A percentile compares a stretch with the other conserved stretches of the same genome.
These are phyloP conservation scores for Aaosphaeria pasadenensis DNA, from an alignment of 2,329 filamentous ascomycete genomes.

Conservation along the genomic window DNA sequence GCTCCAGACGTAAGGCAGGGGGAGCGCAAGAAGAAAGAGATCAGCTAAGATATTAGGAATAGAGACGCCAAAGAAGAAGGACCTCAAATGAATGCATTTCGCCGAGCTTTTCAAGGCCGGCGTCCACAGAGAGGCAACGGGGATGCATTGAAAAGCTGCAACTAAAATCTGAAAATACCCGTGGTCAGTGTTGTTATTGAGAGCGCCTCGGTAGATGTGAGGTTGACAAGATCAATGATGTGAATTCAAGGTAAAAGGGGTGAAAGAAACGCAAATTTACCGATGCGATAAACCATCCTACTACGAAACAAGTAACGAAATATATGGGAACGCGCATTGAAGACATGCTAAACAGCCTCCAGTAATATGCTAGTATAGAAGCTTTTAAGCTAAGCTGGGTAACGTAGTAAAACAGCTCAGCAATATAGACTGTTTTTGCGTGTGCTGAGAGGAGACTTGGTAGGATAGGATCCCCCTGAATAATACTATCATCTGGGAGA, in stretches of 20 bases:
- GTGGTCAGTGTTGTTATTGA: background rate
- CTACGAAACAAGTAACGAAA: slow-evolving; percentile 7
- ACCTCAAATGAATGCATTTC: slow-evolving; percentile 15
- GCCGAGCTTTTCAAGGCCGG: background rate
- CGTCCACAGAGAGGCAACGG: slow-evolving; percentile 15
- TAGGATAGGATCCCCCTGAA: background rate
- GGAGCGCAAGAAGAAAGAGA: slow-evolving; percentile 18
- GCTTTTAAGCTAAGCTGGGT: slow-evolving; percentile 17
- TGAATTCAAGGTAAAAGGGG: background rate
- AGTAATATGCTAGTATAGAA: slow-evolving; percentile 23
- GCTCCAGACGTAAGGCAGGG: slow-evolving; percentile 21
- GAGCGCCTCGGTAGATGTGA: background rate
- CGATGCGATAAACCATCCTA: slow-evolving; percentile 16
- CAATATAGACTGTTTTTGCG: slow-evolving; percentile 11
- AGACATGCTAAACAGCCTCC: slow-evolving; percentile 20
- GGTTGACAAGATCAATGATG: background rate
- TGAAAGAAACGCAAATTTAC: slow-evolving; percentile 7
- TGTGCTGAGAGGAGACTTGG: background rate
- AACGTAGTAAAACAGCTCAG: slow-evolving; percentile 16
- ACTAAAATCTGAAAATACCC: slow-evolving; percentile 9
- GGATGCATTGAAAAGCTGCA: slow-evolving; percentile 17
- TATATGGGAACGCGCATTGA: slow-evolving; percentile 6
- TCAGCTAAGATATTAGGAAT: slow-evolving; percentile 24
- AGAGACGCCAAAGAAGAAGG: slow-evolving; percentile 20
- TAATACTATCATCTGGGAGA: background rate